Evolutionary conservation across 1,284 basidiomycete species (phyloP).

Genomic region (Cryptococcus amylolentus): DNA sequence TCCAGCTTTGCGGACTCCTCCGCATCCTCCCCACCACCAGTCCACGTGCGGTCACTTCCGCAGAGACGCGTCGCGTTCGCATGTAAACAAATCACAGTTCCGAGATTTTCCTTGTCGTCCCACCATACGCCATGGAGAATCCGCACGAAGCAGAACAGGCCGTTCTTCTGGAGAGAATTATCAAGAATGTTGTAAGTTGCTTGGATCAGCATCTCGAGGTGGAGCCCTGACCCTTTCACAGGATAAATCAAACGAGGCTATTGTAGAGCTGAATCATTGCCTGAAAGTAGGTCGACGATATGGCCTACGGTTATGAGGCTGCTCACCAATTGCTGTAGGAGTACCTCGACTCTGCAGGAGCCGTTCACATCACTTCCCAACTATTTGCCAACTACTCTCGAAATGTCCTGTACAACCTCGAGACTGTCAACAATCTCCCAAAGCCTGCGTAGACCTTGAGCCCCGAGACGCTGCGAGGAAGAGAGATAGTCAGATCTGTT

Average conservation of each 20-base stretch:
- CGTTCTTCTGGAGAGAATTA: constrained; percentile 78
- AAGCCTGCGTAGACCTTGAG: constrained; percentile 27
- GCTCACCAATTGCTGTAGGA: constrained; percentile 23
- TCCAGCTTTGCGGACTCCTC: neutral
- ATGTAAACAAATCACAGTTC: neutral
- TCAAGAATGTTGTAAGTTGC: constrained; percentile 71
- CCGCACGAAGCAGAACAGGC: constrained; percentile 88
- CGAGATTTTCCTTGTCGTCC: neutral
- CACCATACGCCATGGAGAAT: constrained; percentile 65
- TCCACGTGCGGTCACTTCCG: neutral
- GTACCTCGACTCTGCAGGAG: constrained; percentile 31
- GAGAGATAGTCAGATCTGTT: neutral
- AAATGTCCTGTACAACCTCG: constrained; percentile 80
- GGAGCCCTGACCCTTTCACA: constrained; percentile 7
- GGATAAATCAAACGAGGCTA: constrained; percentile 50
- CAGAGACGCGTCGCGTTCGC: neutral
- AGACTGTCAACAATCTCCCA: constrained; percentile 53
- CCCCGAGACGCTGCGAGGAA: neutral
- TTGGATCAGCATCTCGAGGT: neutral
- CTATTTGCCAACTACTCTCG: constrained; percentile 74
- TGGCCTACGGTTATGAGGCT: neutral
- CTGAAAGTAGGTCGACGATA: constrained; percentile 32
- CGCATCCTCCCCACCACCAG: neutral
- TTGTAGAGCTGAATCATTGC: constrained; percentile 48
- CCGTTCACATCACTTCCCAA: constrained; percentile 68